Evolutionary conservation across 2,329 filamentous ascomycete genomes (phyloP).

Genomic region (Pseudogymnoascus sp.): DNA sequence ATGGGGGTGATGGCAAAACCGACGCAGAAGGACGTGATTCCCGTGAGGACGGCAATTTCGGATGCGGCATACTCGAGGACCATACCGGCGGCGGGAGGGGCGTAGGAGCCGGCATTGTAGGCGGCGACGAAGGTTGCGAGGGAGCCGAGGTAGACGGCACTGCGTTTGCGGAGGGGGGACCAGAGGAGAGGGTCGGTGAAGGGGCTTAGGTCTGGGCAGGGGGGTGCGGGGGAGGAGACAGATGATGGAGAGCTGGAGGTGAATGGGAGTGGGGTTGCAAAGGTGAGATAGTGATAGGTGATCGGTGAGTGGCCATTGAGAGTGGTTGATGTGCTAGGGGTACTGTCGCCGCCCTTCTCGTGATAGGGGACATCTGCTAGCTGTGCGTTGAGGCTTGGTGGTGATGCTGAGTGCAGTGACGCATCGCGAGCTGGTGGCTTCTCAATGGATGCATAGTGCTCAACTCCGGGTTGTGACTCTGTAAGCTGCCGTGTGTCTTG

Average conservation of each 20-base stretch:
- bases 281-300: conserved; percentile 27
- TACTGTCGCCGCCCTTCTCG: neutral
- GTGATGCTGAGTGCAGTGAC: neutral
- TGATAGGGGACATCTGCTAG: neutral
- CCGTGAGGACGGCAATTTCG: conserved; percentile 57
- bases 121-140: conserved; percentile 68
- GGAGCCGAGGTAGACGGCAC: conserved; percentile 67
- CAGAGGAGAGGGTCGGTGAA: conserved; percentile 68
- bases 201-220: conserved; percentile 54
- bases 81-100: conserved; percentile 59
- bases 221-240: conserved; percentile 31
- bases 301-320: conserved; percentile 16
- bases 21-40: conserved; percentile 72
- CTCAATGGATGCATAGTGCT: neutral
- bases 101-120: conserved; percentile 74
- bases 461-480: neutral
- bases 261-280: conserved; percentile 23
- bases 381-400: neutral
- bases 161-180: conserved; percentile 58
- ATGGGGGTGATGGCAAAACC: conserved; percentile 82
- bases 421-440: neutral
- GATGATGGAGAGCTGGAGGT: conserved; percentile 17
- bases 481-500: neutral
- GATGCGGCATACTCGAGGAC: conserved; percentile 56
- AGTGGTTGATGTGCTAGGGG: neutral